These are phyloP conservation scores for Coemansia nantahalensis DNA, from an alignment of 192 early-diverging fungal species.

Conservation along the genomic window DNA sequence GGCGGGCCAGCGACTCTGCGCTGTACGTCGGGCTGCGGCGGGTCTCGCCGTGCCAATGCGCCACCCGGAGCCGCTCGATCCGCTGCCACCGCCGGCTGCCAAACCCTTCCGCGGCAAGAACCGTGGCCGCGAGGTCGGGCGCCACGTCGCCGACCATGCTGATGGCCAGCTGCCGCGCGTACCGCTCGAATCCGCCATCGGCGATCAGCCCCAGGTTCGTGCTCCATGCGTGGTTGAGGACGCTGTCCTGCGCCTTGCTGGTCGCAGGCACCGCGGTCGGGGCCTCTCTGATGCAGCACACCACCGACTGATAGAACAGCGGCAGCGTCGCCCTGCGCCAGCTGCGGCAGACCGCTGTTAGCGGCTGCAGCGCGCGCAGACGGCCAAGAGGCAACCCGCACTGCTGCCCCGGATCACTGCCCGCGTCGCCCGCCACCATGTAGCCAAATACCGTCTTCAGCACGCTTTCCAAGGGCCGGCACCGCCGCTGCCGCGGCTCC, in stretches of 20 bases:
- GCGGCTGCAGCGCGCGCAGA: slow-evolving; percentile 25
- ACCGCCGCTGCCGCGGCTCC: background rate
- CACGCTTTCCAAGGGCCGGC: slow-evolving; percentile 2
- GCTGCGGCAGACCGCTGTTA: slow-evolving; percentile 26
- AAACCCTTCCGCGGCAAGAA: slow-evolving; percentile 25
- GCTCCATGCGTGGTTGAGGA: background rate
- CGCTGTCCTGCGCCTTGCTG: background rate
- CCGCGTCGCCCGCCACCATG: slow-evolving; percentile 3
- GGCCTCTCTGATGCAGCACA: slow-evolving; percentile 19
- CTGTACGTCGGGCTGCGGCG: slow-evolving; percentile 1
- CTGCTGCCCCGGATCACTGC: background rate
- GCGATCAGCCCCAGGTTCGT: slow-evolving; percentile 30
- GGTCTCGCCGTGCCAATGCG: slow-evolving; percentile 23
- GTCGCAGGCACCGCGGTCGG: background rate
- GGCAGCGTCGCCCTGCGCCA: slow-evolving; percentile 34
- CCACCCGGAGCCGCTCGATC: slow-evolving; percentile 16
- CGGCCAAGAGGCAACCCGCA: slow-evolving; percentile 9
- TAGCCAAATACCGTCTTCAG: slow-evolving; percentile 24
- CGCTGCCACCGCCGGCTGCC: slow-evolving; percentile 8
- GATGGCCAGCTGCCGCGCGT: slow-evolving; percentile 25
- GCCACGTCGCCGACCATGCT: slow-evolving; percentile 27
- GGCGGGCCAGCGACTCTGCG: slow-evolving; percentile 19
- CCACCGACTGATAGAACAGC: slow-evolving; percentile 28
- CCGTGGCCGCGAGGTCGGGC: slow-evolving; percentile 10
- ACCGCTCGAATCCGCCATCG: slow-evolving; percentile 9